These are phyloP conservation scores for Candida pini DNA, from an alignment of 805 yeast species.

Conservation along the genomic window DNA sequence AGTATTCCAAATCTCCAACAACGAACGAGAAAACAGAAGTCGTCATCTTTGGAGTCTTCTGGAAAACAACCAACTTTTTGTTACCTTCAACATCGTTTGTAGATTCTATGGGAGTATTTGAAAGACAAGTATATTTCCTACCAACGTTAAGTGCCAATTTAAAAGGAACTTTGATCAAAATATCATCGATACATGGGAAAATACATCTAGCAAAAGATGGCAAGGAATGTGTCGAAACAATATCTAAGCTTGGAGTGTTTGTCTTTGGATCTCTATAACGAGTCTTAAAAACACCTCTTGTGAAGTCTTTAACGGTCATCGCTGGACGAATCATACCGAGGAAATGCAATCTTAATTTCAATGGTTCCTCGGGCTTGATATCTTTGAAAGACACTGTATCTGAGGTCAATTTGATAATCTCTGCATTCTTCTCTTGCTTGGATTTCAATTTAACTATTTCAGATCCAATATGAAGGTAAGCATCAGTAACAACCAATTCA, in stretches of 20 bases:
- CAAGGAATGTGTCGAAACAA: slow-evolving; percentile 69
- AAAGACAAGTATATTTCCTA: slow-evolving; percentile 41
- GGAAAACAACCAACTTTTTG: slow-evolving; percentile 37
- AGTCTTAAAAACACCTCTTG: slow-evolving; percentile 65
- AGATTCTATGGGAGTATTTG: slow-evolving; percentile 39
- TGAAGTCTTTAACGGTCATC: slow-evolving; percentile 47
- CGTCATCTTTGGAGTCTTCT: slow-evolving; percentile 52
- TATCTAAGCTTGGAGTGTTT: slow-evolving; percentile 43
- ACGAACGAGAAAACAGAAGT: slow-evolving; percentile 64
- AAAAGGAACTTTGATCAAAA: slow-evolving; percentile 46
- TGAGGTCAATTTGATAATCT: slow-evolving; percentile 28
- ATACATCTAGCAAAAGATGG: slow-evolving; percentile 58
- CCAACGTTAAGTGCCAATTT: slow-evolving; percentile 44
- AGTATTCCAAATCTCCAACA: slow-evolving; percentile 58
- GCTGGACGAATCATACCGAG: slow-evolving; percentile 48
- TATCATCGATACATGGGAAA: slow-evolving; percentile 69
- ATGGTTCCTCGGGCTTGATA: background rate
- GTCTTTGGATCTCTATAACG: slow-evolving; percentile 48
- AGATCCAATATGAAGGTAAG: slow-evolving; percentile 19
- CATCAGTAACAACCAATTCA: slow-evolving; percentile 35
- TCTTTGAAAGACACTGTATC: slow-evolving; percentile 21
- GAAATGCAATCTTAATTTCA: slow-evolving; percentile 31
- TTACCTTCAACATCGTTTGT: slow-evolving; percentile 10
- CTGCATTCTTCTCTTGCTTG: slow-evolving; percentile 35
- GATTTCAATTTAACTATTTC: slow-evolving; percentile 12